Base-by-base conservation (phyloP, 257 asterid genomes). In the Solanum lycopersicoides region DNA sequence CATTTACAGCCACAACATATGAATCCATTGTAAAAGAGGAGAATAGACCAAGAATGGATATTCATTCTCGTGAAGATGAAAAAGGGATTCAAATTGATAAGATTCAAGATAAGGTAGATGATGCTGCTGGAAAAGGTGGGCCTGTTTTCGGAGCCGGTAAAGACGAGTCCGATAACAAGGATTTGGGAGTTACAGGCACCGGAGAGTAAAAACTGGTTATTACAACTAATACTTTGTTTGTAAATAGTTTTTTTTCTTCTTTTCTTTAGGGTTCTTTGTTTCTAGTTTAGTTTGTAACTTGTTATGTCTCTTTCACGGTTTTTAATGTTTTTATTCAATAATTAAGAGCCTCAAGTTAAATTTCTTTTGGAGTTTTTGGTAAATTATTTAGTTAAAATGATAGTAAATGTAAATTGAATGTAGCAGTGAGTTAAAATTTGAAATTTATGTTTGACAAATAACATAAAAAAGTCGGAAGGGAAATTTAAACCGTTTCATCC, bases 141-240 rank as follows among this genome's bases (percentile, higher is more conserved):
- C 98, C 98, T 0, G 94, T 93, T 25, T 95, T 95, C 21, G 95
- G 98, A 4, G 96, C 97, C 16, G 98, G 96, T 25, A 89, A 89
- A 87, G 98, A 94, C 13, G 93, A 93, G 1, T 93, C 92, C 2
- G 88, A 89, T 80, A 92, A 94, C 82, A 82, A 89, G 21, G 99
- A 95, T 89, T 89, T 96, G 83, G 98, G 99, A 37, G 95, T 91
- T 34, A 91, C 95, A 0, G 98, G 98, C 87, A 96, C 99, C 34
- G 95, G 90, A 13, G 32, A 74, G 32, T 74, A 20, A 30, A 14
- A 28, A 68, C 39, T 68, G 7, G 6, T 68, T 68, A 68, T 16
- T 92, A 12, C 20, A 56, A 56, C 66, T 37, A 13, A 4, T n/a
- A 23, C 34, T 75, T 7, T 18, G n/a, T 56, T 56, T 53, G 63